Conservation (phyloP, 2,329 filamentous ascomycete genomes). For the Alternaria sp. region DNA sequence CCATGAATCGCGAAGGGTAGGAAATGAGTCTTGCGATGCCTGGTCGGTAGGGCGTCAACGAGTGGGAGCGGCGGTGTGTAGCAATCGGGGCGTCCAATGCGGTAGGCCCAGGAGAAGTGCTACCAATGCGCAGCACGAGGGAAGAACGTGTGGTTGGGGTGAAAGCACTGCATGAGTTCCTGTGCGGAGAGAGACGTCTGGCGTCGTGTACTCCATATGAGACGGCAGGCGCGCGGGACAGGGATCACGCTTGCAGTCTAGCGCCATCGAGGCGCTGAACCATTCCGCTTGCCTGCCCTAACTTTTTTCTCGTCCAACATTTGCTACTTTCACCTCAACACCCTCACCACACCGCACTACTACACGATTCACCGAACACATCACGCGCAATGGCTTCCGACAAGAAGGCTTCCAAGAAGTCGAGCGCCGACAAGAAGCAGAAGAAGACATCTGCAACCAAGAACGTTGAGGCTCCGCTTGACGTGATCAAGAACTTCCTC, state of each 20-base stretch:
- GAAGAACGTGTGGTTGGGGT: slow-evolving; percentile 15
- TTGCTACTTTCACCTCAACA: slow-evolving; percentile 13
- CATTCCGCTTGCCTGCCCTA: slow-evolving; percentile 27
- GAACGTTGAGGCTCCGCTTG: slow-evolving; percentile 29
- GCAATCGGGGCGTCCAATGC: background rate
- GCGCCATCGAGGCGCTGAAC: slow-evolving; percentile 22
- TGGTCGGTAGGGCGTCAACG: slow-evolving; percentile 13
- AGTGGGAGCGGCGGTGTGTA: slow-evolving; percentile 15
- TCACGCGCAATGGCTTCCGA: slow-evolving; percentile 36
- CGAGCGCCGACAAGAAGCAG: slow-evolving; percentile 30
- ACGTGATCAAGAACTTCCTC: slow-evolving; percentile 48
- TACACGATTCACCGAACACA: slow-evolving; percentile 8
- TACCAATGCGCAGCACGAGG: slow-evolving; percentile 8
- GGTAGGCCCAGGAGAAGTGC: background rate
- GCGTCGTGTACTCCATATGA: slow-evolving; percentile 31
- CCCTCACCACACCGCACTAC: background rate
- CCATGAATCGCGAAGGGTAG: slow-evolving; percentile 32
- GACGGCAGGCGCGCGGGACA: slow-evolving; percentile 27
- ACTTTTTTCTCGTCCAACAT: slow-evolving; percentile 33
- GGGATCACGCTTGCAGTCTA: slow-evolving; percentile 24
- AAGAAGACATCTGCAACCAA: slow-evolving; percentile 14
- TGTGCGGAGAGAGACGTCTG: slow-evolving; percentile 29
- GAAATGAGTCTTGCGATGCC: slow-evolving; percentile 24
- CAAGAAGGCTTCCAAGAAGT: slow-evolving; percentile 29
- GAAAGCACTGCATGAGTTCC: slow-evolving; percentile 21